Evolutionary conservation across 768 basidiomycete genomes (phyloP).

Genomic region (Antrodiella citrinella): DNA sequence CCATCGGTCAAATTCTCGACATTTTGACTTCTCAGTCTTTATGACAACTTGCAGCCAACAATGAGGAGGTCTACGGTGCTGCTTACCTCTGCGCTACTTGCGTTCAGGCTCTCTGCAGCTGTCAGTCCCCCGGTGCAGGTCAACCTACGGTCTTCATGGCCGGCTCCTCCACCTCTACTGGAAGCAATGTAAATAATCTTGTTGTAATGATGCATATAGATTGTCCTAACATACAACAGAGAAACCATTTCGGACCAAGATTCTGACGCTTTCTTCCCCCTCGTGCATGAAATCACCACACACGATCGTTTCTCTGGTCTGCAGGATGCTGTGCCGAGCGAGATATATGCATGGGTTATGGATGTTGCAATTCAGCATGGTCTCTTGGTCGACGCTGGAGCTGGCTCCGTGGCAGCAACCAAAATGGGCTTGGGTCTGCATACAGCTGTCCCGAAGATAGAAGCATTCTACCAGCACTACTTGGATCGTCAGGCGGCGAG

Average conservation of each 20-base stretch:
- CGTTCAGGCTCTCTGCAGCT: neutral
- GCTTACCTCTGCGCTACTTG: neutral
- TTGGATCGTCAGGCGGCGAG: constrained; percentile 19
- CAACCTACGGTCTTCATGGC: constrained; percentile 29
- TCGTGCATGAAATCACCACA: constrained; percentile 58
- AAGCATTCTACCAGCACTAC: constrained; percentile 79
- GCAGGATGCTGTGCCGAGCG: constrained; percentile 35
- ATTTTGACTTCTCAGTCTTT: too few relatives aligned
- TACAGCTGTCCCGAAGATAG: constrained; percentile 69
- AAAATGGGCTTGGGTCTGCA: constrained; percentile 74
- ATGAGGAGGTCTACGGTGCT: neutral
- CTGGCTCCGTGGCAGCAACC: constrained; percentile 46
- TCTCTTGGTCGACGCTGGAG: constrained; percentile 32
- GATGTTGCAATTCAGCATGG: constrained; percentile 40
- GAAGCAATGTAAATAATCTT: constrained; percentile 23
- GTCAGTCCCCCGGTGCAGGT: constrained; percentile 28
- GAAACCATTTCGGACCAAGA: constrained; percentile 77
- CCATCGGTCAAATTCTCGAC: too few relatives aligned
- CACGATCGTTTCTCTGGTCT: constrained; percentile 32
- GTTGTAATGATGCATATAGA: neutral
- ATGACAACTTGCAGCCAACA: neutral
- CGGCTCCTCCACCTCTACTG: constrained; percentile 22
- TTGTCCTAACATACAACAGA: constrained; percentile 32
- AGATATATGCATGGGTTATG: constrained; percentile 46
- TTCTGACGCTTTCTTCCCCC: constrained; percentile 65